phyloP scores from a whole-genome alignment of 225 moss, liverwort and hornwort species.

The Neckera pumila region DNA sequence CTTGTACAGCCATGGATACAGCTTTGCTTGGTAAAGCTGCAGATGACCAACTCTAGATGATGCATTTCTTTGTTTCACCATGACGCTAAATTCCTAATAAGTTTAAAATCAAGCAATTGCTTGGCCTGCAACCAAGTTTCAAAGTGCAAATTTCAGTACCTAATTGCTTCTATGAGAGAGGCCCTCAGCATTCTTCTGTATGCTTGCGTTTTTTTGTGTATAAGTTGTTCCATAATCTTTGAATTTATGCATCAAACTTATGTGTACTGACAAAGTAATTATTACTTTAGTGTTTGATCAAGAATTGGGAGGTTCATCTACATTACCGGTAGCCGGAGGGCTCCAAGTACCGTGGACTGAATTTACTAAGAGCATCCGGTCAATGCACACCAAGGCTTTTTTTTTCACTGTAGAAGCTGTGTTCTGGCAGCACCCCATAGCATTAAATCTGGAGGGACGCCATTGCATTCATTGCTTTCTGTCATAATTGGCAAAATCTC shows the following conservation, averaged over 20 bases:
- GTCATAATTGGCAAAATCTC: no score
- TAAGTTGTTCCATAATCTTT: not conserved
- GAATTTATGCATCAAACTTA: not conserved
- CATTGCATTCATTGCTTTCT: no score
- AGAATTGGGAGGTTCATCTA: not conserved
- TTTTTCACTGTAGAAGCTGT: no score
- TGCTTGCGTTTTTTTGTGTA: not conserved
- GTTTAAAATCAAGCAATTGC: not conserved
- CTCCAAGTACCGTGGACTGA: not conserved
- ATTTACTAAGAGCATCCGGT: not conserved
- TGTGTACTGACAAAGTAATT: not conserved
- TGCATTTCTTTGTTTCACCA: not conserved
- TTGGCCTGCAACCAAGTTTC: not conserved
- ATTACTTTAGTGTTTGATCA: not conserved
- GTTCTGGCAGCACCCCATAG: no score
- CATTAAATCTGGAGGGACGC: no score
- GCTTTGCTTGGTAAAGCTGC: not conserved
- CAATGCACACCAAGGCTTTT: no score
- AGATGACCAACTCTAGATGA: not conserved
- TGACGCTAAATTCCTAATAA: not conserved
- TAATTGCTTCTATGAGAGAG: not conserved
- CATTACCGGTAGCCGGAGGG: not conserved
- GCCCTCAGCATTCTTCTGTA: not conserved
- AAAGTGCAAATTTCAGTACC: not conserved
- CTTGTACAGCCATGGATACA: not conserved